These are phyloP conservation scores for Diplodia corticola DNA, from an alignment of 2,329 filamentous ascomycete genomes.

Conservation along the genomic window DNA sequence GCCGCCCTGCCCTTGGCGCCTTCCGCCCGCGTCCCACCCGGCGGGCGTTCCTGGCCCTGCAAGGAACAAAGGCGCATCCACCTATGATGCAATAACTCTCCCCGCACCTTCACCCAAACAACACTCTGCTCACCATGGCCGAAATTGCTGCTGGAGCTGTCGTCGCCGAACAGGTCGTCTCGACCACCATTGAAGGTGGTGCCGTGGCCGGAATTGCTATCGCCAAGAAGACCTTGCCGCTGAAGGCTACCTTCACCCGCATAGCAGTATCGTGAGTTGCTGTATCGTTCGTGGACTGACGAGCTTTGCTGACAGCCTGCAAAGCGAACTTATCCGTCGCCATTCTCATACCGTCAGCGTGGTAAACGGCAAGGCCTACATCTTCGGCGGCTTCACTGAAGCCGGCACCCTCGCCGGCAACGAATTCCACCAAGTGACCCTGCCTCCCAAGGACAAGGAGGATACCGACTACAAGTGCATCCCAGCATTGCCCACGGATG, in stretches of 20 bases:
- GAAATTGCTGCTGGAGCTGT: slow-evolving; percentile 43
- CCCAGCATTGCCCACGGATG: slow-evolving; percentile 40
- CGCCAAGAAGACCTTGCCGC: slow-evolving; percentile 44
- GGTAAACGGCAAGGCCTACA: slow-evolving; percentile 45
- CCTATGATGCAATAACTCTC: slow-evolving; percentile 10
- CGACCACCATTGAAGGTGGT: slow-evolving; percentile 41
- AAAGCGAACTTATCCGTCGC: slow-evolving; percentile 34
- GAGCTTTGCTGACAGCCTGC: slow-evolving; percentile 22
- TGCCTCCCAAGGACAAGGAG: slow-evolving; percentile 31
- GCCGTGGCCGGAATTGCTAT: slow-evolving; percentile 44
- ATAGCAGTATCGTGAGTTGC: slow-evolving; percentile 41
- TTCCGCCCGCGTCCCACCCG: neutral
- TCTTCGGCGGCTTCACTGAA: slow-evolving; percentile 46
- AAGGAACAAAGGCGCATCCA: slow-evolving; percentile 8
- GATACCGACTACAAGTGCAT: slow-evolving; percentile 45
- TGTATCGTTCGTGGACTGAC: slow-evolving; percentile 33
- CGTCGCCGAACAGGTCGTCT: slow-evolving; percentile 44
- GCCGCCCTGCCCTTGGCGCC: slow-evolving; percentile 12
- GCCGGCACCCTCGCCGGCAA: slow-evolving; percentile 42
- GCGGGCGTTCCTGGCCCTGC: slow-evolving; percentile 2
- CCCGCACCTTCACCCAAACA: slow-evolving; percentile 5
- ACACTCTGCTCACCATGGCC: slow-evolving; percentile 33
- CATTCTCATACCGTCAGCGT: slow-evolving; percentile 45
- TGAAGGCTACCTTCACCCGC: slow-evolving; percentile 45
- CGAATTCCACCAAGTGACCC: slow-evolving; percentile 45